Conservation (phyloP, 164 flowering plant species). For the Vitis cinerea region DNA sequence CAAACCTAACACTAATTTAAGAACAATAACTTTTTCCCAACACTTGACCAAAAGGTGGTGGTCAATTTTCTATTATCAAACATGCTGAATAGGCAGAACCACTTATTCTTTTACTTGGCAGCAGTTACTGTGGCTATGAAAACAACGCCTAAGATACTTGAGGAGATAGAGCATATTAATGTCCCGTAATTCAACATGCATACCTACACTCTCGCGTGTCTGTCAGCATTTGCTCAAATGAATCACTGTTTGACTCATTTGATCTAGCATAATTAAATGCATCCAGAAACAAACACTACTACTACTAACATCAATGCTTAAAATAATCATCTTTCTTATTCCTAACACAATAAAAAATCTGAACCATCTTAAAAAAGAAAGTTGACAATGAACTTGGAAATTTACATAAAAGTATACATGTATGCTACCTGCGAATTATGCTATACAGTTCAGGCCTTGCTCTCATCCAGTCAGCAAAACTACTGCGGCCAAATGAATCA, state of each 20-base stretch:
- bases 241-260: background rate
- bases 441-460: constrained; percentile 96
- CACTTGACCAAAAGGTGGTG: too few species aligned
- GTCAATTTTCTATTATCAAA: too few species aligned
- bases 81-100: too few species aligned
- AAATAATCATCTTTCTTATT: background rate
- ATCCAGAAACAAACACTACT: background rate
- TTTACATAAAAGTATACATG: background rate
- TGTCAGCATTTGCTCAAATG: background rate
- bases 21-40: too few species aligned
- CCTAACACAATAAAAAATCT: background rate
- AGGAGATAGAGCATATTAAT: too few species aligned
- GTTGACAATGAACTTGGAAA: background rate
- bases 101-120: too few species aligned
- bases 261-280: background rate
- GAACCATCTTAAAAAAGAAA: background rate
- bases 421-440: constrained; percentile 80
- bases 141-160: too few species aligned
- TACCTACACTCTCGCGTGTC: too few species aligned
- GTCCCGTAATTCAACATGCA: too few species aligned
- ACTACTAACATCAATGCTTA: background rate
- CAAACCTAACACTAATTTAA: too few species aligned
- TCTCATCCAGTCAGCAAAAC: constrained; percentile 95
- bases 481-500: constrained; percentile 47
- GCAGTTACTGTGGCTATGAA: too few species aligned